Base-by-base conservation (phyloP, 768 basidiomycete genomes). In the Leccinum barrowsii region DNA sequence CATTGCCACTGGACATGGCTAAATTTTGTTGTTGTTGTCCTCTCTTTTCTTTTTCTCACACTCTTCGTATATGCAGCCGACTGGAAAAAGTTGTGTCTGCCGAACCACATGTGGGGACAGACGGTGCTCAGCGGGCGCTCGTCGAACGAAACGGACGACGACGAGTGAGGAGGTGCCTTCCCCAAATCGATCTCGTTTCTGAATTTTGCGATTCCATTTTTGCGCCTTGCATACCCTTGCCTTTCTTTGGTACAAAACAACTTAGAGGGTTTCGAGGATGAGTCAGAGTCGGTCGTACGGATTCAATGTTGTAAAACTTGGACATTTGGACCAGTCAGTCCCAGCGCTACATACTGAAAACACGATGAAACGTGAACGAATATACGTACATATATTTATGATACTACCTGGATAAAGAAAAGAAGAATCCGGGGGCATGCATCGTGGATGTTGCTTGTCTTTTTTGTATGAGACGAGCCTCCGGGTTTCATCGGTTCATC, bases 71-170 rank as follows among this genome's bases (percentile, higher is more conserved):
- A 7, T 34, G 34, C 34, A 73, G 71, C 32, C 28, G 61, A 65
- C 13, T 71, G 70, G 70, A 13, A 21, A 12, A 22, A 28, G 7
- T 22, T 71, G 34, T 73, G 71, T 49, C 52, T 15, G 7, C 10
- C 22, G 47, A 17, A 48, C 21, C 22, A 26, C 6, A 15, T 48
- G n/a, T 58, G 48, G 42, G 57, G 48, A 35, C 54, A 60, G 21
- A 50, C 57, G 8, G n/a, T 34, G 2, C 35, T 47, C 8, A 30
- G 24, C 11, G 30, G 26, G 10, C 24, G 28, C 19, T 5, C 37
- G 6, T 21, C 28, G 22, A 10, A 54, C 8, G 12, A 8, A 37
- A 42, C n/a, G 40, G n/a, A 42, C n/a, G 44, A n/a, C 4, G 40
- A 21, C 44, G 11, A 19, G 44, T 46, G 7, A 40, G 17, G 37